Evolutionary conservation across 2,329 filamentous ascomycete genomes (phyloP), one percentile per base, ranked within the genome.

Genomic region (Pseudogymnoascus sp.): DNA sequence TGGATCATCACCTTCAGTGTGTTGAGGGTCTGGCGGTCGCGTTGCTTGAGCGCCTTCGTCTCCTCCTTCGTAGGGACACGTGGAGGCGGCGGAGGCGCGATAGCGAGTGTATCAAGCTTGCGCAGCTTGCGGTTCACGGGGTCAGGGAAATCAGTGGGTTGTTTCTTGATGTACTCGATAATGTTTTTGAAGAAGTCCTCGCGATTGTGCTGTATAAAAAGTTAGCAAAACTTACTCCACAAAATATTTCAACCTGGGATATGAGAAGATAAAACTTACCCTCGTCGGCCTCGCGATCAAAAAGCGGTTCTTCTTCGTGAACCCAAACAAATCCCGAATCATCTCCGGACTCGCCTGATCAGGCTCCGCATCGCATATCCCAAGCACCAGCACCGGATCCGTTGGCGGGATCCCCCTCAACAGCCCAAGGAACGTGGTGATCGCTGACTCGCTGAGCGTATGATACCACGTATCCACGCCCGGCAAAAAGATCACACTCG

Each of bases 401-500:
- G 90, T 95, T 0, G 94, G 88, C n/a, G 89, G 82, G 57, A 99
- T 84, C 2, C 88, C 88, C 65, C 85, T 83, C 34, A 99, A 74
- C 72, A 97, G 84, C 7, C 89, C 86, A 62, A 86, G 79, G 72
- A 99, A 96, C 0, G 90, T 94, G 33, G 86, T 85, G 60, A 95
- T 83, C 2, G 86, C 83, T 0, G 88, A 85, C 6, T 76, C 75
- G n/a, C 72, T 70, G 15, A 86, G 69, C 23, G 78, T 80, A 15
- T 67, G 65, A 70, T 90, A 92, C 94, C 94, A 99, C 6, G 86
- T 82, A 65, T 96, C 89, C 56, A 97, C 83, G 65, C 91, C 87
- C 2, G 94, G 92, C 41, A 99, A 88, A 73, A 92, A 97, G 58
- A 99, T 94, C 35, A 97, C 90, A 71, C 91, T 95, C 0, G 94